phyloP scores from a whole-genome alignment of 2,329 filamentous ascomycete species.

The Pseudogymnoascus sp. region DNA sequence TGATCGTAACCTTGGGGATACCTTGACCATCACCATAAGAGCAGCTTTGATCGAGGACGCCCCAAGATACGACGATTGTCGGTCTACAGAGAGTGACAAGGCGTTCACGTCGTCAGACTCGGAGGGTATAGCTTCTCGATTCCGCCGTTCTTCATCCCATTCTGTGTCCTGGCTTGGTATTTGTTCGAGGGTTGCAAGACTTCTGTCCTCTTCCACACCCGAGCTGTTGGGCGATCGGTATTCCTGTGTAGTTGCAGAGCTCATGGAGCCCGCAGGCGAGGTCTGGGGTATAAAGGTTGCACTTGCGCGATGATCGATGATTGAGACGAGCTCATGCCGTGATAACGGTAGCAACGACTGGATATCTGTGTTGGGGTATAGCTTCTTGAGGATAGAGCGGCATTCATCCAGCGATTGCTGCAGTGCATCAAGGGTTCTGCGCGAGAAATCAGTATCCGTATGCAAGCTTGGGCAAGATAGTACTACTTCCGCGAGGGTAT shows the following conservation, averaged over 20 bases:
- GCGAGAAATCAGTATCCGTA: background rate
- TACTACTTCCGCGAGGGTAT: constrained; percentile 68
- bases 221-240: constrained; percentile 41
- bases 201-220: constrained; percentile 38
- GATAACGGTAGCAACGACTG: constrained; percentile 53
- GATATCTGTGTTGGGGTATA: constrained; percentile 38
- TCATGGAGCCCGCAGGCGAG: constrained; percentile 46
- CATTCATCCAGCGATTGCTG: constrained; percentile 56
- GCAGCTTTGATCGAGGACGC: constrained; percentile 70
- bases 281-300: constrained; percentile 29
- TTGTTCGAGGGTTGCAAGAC: constrained; percentile 52
- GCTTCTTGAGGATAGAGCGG: background rate
- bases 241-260: constrained; percentile 41
- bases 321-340: constrained; percentile 49
- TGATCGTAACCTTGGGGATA: constrained; percentile 41
- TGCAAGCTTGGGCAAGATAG: background rate
- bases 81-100: constrained; percentile 49
- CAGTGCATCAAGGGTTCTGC: constrained; percentile 50
- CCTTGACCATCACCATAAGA: constrained; percentile 55
- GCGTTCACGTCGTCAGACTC: constrained; percentile 67
- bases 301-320: constrained; percentile 40
- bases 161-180: constrained; percentile 57
- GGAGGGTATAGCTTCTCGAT: constrained; percentile 46
- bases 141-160: constrained; percentile 57
- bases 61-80: constrained; percentile 59